These are phyloP conservation scores for Karstenula rhodostoma DNA, from an alignment of 2,329 filamentous ascomycete species.

Conservation along the genomic window DNA sequence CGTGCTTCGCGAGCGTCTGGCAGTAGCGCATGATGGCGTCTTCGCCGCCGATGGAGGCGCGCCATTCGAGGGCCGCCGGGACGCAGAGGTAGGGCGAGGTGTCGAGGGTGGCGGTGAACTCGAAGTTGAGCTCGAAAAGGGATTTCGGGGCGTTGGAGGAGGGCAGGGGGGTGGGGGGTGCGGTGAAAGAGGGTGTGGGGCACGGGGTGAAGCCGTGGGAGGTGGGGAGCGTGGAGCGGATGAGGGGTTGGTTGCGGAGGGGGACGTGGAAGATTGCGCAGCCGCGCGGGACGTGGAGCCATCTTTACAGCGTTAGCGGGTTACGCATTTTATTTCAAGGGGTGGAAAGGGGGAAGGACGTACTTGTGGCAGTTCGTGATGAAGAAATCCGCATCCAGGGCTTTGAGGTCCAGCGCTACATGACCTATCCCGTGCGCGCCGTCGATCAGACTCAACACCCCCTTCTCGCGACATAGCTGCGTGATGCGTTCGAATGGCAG, in stretches of 20 bases:
- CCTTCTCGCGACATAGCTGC: conserved; percentile 69
- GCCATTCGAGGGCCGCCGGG: conserved; percentile 75
- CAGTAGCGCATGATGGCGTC: conserved; percentile 71
- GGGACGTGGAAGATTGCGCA: conserved; percentile 86
- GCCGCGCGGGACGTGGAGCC: conserved; percentile 82
- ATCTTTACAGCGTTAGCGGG: conserved; percentile 55
- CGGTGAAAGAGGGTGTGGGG: conserved; percentile 39
- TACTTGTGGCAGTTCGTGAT: conserved; percentile 72
- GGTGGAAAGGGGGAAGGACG: conserved; percentile 10
- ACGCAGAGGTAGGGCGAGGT: conserved; percentile 76
- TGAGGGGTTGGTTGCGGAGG: conserved; percentile 74
- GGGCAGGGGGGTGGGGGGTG: conserved; percentile 21
- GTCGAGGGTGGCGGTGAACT: conserved; percentile 80
- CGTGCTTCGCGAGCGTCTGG: conserved; percentile 68
- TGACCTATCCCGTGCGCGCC: conserved; percentile 87
- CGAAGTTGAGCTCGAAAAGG: conserved; percentile 73
- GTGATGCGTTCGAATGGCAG: conserved; percentile 79
- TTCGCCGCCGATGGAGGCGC: conserved; percentile 77
- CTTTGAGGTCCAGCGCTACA: conserved; percentile 71
- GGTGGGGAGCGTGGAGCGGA: conserved; percentile 79
- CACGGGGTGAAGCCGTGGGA: conserved; percentile 76
- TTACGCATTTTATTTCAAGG: too few relatives aligned
- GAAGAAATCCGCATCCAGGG: conserved; percentile 83
- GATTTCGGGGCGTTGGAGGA: conserved; percentile 55
- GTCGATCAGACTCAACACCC: conserved; percentile 78